These are phyloP conservation scores for Fusarium sp. DNA, from an alignment of 2,329 filamentous ascomycete species.

Conservation along the genomic window DNA sequence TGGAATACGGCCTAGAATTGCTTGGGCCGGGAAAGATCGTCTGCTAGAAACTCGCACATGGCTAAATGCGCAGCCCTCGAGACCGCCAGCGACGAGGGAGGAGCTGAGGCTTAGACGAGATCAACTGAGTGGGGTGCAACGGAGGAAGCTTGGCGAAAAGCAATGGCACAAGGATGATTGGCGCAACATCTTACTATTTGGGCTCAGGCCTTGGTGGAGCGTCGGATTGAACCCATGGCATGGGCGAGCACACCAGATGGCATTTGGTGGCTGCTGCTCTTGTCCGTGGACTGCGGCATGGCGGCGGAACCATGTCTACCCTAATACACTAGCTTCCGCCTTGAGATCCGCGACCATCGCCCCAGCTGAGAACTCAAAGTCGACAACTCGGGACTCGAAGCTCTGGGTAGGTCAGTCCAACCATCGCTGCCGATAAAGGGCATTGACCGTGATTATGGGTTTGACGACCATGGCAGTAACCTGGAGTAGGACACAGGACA, in stretches of 20 bases:
- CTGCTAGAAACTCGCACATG: background rate
- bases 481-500: background rate
- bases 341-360: conserved; percentile 4
- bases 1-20: background rate
- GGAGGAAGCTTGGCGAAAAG: background rate
- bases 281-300: background rate
- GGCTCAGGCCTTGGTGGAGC: background rate
- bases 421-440: background rate
- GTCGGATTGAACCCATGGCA: background rate
- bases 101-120: background rate
- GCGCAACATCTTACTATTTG: background rate
- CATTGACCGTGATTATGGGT: background rate
- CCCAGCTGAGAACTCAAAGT: conserved; percentile 12
- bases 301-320: background rate
- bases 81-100: background rate
- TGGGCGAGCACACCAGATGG: background rate
- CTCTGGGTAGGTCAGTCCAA: background rate
- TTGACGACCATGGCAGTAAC: background rate
- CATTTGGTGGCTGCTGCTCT: background rate
- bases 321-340: conserved; percentile 2
- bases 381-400: background rate
- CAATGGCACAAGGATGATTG: background rate
- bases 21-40: conserved; percentile 5
- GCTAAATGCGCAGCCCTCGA: background rate
- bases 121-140: background rate